Percentiles rank a stretch among this genome's conserved stretches.
Conservation (phyloP, 441 rosid species). For the Daphne laureola region DNA sequence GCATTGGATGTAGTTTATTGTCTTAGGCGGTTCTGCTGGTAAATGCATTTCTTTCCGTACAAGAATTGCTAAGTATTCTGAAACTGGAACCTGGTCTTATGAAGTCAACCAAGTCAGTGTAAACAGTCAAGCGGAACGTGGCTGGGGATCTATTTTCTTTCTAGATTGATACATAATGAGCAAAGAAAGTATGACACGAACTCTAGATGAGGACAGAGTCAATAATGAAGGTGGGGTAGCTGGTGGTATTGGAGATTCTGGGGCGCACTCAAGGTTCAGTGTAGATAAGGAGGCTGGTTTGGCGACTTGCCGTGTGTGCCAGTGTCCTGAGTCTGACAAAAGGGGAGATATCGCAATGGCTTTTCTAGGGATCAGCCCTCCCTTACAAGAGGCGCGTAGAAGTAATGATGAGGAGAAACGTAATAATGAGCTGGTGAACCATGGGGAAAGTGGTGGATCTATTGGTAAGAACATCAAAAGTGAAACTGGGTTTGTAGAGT, state of each 20-base stretch:
- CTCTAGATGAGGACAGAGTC: slow-evolving; percentile 26
- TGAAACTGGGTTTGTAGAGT: slow-evolving; percentile 53
- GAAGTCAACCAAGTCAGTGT: too few relatives aligned
- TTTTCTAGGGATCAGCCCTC: slow-evolving; percentile 59
- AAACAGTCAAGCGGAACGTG: too few relatives aligned
- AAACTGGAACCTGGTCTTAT: too few relatives aligned
- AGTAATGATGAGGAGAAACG: slow-evolving; percentile 24
- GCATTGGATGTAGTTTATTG: too few relatives aligned
- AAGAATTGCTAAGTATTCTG: too few relatives aligned
- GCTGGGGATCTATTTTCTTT: slow-evolving; percentile 11
- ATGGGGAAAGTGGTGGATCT: slow-evolving; percentile 21
- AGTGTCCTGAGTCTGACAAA: slow-evolving; percentile 81
- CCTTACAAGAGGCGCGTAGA: slow-evolving; percentile 30
- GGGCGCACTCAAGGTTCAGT: slow-evolving; percentile 39
- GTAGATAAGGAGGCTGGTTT: slow-evolving; percentile 63
- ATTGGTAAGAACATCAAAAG: slow-evolving; percentile 22
- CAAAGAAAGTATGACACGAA: slow-evolving; percentile 42
- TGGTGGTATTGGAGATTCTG: slow-evolving; percentile 34
- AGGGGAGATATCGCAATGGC: slow-evolving; percentile 80
- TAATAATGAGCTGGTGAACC: slow-evolving; percentile 16
- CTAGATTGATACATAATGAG: slow-evolving; percentile 38
- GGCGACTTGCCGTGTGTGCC: slow-evolving; percentile 91
- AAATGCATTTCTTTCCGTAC: too few relatives aligned
- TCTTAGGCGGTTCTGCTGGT: too few relatives aligned
- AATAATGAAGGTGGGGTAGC: slow-evolving; percentile 31